Conservation (phyloP, 2,329 filamentous ascomycete genomes). For the Biscogniauxia marginata region DNA sequence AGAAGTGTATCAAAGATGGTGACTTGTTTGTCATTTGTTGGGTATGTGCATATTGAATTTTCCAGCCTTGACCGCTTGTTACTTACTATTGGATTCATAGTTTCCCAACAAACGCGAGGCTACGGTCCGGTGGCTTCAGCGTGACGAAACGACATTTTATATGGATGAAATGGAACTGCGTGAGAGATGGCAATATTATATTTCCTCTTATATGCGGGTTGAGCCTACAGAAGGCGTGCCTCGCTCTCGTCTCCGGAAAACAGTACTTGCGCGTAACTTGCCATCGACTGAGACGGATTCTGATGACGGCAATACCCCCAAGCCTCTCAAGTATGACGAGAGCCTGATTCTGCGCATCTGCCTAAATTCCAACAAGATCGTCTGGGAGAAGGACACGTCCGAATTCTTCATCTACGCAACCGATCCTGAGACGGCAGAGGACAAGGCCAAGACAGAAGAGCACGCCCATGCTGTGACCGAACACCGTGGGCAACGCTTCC, state of each 20-base stretch:
- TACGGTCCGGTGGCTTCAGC: slow-evolving; percentile 68
- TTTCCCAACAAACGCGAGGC: slow-evolving; percentile 67
- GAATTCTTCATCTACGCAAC: slow-evolving; percentile 74
- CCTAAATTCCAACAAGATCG: slow-evolving; percentile 74
- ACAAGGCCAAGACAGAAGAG: slow-evolving; percentile 59
- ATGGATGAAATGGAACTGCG: slow-evolving; percentile 83
- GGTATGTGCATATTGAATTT: slow-evolving; percentile 57
- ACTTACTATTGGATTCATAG: slow-evolving; percentile 45
- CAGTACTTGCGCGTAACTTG: slow-evolving; percentile 70
- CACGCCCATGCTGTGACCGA: slow-evolving; percentile 54
- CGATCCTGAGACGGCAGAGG: slow-evolving; percentile 65
- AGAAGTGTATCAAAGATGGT: slow-evolving; percentile 88
- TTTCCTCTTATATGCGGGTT: slow-evolving; percentile 84
- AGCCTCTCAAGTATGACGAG: slow-evolving; percentile 62
- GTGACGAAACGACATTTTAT: slow-evolving; percentile 76
- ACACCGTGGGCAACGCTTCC: slow-evolving; percentile 67
- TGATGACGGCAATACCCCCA: slow-evolving; percentile 61
- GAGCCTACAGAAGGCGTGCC: slow-evolving; percentile 82
- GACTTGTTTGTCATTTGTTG: slow-evolving; percentile 89
- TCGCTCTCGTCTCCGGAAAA: slow-evolving; percentile 62
- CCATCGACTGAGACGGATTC: slow-evolving; percentile 61
- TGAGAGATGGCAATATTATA: slow-evolving; percentile 91
- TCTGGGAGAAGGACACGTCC: slow-evolving; percentile 68
- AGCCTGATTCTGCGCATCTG: slow-evolving; percentile 71
- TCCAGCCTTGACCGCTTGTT: slow-evolving; percentile 8